These are phyloP conservation scores for Talaromyces albobiverticillius DNA, from an alignment of 2,329 filamentous ascomycete genomes.

Conservation along the genomic window DNA sequence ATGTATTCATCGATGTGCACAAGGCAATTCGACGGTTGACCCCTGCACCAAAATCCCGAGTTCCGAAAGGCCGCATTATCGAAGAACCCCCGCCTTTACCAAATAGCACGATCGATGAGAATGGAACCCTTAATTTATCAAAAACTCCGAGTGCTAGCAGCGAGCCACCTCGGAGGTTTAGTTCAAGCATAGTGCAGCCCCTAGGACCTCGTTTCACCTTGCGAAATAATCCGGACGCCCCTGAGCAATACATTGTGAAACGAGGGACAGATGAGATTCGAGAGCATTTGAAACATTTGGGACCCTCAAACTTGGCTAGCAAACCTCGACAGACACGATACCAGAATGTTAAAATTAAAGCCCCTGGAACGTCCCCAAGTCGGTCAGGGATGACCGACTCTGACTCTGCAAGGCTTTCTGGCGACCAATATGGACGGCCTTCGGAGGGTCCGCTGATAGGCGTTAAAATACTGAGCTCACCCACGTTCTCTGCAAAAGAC, in stretches of 20 bases:
- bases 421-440: constrained; percentile 52
- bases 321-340: constrained; percentile 61
- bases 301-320: constrained; percentile 62
- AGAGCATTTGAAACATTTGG: constrained; percentile 61
- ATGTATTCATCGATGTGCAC: constrained; percentile 97
- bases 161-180: constrained; percentile 16
- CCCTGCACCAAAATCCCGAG: constrained; percentile 75
- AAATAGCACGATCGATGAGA: constrained; percentile 31
- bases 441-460: constrained; percentile 36
- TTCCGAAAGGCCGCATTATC: constrained; percentile 56
- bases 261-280: constrained; percentile 55
- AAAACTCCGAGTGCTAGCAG: constrained; percentile 19
- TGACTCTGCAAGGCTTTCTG: constrained; percentile 30
- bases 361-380: constrained; percentile 41
- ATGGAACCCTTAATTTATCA: constrained; percentile 41
- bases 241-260: constrained; percentile 40
- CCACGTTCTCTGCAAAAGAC: constrained; percentile 8
- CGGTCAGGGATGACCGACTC: constrained; percentile 36
- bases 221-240: constrained; percentile 30
- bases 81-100: constrained; percentile 42
- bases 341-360: constrained; percentile 64
- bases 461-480: constrained; percentile 2
- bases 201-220: constrained; percentile 38
- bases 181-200: constrained; percentile 30
- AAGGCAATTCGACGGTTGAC: constrained; percentile 90